phyloP scores from a whole-genome alignment of 768 basidiomycete genomes.

The Macrolepiota dolichaula region DNA sequence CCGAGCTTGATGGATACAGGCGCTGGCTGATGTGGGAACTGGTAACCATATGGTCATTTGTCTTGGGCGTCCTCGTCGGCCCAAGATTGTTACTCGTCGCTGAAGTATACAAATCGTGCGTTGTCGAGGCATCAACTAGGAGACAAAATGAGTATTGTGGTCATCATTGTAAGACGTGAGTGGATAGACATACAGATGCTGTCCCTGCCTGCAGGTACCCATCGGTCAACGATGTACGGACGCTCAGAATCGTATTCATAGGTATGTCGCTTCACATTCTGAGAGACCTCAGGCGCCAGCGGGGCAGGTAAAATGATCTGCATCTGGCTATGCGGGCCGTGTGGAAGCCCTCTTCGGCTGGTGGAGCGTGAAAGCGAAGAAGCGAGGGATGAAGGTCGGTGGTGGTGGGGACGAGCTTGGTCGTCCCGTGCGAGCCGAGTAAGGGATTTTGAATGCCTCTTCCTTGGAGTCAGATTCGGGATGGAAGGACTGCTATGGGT shows the following conservation, averaged over 20 bases:
- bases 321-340: slow-evolving; percentile 55
- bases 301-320: slow-evolving; percentile 70
- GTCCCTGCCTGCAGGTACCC: slow-evolving; percentile 17
- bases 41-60: too few relatives aligned
- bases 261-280: background rate
- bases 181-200: slow-evolving; percentile 1
- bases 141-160: background rate
- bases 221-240: slow-evolving; percentile 24
- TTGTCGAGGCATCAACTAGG: background rate
- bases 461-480: slow-evolving; percentile 8
- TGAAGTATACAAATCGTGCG: background rate
- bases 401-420: slow-evolving; percentile 14
- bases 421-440: slow-evolving; percentile 10
- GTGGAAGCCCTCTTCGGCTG: slow-evolving; percentile 55
- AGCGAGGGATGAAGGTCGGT: slow-evolving; percentile 4
- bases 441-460: slow-evolving; percentile 14
- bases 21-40: background rate
- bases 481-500: background rate
- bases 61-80: background rate
- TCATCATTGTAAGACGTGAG: background rate
- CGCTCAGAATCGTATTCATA: slow-evolving; percentile 13
- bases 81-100: background rate
- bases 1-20: background rate
- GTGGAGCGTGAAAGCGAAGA: slow-evolving; percentile 24
- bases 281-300: slow-evolving; percentile 37